Evolutionary conservation across 83 land plant genomes (phyloP), one percentile per base, ranked within the genome.

Genomic region (Picea mariana): DNA sequence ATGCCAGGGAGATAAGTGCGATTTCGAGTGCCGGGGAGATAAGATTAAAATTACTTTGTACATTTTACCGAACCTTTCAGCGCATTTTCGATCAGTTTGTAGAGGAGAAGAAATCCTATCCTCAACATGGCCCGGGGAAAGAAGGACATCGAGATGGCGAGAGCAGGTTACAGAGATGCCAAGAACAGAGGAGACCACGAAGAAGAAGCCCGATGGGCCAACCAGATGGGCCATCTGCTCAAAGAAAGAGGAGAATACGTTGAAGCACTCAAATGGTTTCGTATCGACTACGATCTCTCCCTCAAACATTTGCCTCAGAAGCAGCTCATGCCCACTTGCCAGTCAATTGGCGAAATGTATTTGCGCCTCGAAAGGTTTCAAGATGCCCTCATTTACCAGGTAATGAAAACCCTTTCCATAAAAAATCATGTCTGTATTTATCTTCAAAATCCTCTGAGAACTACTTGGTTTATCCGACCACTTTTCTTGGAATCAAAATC

Each of bases 151-250:
- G 84, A 84, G 24, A 83, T 84, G 59, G 95, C 96, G 83, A 96
- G 91, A 86, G 63, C 84, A 6, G 86, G 90, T 62, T 98, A 93
- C 86, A 83, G 69, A 82, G 89, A 79, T 16, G 99, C 99, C 71
- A 55, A 77, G 83, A 79, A 65, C 65, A 89, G 62, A 71, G 99
- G 99, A 44, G 95, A 96, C 82, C 83, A 86, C 40, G 89, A 89
- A 67, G 99, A 98, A 83, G 95, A 93, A 83, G 97, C 99, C 58
- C 84, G 93, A 17, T 98, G 98, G 98, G 99, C 99, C n/a, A 98
- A 98, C 84, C 91, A 93, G 85, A 90, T 98, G 49, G 99, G 99
- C 16, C 92, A 98, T 85, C 87, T 91, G 24, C 82, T 78, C 65
- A 98, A 93, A 86, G 86, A 89, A 75, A 81, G 89, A 59, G 98